Evolutionary conservation across 75 land plant species (phyloP), one percentile per base, ranked within the genome.

Genomic region (Pinus taeda): DNA sequence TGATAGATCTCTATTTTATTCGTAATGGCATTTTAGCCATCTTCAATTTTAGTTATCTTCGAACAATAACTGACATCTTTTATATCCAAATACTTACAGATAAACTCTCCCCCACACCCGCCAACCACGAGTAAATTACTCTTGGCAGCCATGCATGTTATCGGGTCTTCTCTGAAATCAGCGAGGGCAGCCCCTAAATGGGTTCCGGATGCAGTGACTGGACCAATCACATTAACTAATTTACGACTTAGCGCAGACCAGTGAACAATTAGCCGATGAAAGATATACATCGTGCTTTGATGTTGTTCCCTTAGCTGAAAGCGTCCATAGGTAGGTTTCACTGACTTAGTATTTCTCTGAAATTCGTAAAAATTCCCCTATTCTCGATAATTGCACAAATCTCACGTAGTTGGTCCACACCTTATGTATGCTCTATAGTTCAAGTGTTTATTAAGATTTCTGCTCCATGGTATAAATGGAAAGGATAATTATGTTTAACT

Each of bases 201-300:
- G 20, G 85, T 86, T 83, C 86, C 86, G 39, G 37, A 8, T 45
- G 96, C 92, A 69, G 91, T 88, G 15, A 93, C 85, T 77, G 88
- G 93, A 20, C 93, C 92, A 14, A 85, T 39, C 76, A 91, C 82
- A 85, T 94, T 86, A 6, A 95, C 64, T 53, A 57, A 78, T 17
- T 73, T 88, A 53, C 80, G 77, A 24, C 83, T 79, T 64, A 92
- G 33, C 20, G 98, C 81, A 15, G 92, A 90, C 95, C 95, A 95
- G 77, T 95, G 95, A 17, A 85, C 71, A 82, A 76, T 59, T 90
- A 59, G 80, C 78, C 26, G 94, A 89, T 95, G 90, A 90, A 21
- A 90, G 77, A 74, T 95, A 95, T 29, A 95, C 91, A 86, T 95
- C 98, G 77, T 95, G 98, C 60, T 95, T 95, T 74, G 93, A 87